These are phyloP conservation scores for Taphrina wiesneri DNA, from an alignment of 1,139 yeast species.

Conservation along the genomic window DNA sequence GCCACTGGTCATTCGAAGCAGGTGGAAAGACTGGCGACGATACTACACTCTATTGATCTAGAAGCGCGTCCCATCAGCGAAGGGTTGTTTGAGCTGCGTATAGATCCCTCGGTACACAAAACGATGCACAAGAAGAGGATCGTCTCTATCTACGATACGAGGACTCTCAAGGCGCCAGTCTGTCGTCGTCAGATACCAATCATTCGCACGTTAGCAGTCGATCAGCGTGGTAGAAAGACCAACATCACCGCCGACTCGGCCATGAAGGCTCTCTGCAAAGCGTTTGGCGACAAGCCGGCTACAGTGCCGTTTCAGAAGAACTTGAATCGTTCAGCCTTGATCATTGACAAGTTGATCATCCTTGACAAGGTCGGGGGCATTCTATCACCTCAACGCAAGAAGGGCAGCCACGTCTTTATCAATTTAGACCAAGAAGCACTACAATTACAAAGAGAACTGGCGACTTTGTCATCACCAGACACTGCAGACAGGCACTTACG, in stretches of 20 bases:
- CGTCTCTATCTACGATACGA: slow-evolving; percentile 36
- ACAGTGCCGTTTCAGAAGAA: background rate
- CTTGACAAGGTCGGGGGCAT: slow-evolving; percentile 85
- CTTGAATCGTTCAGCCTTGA: slow-evolving; percentile 33
- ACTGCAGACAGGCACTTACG: slow-evolving; percentile 53
- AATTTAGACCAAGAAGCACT: slow-evolving; percentile 80
- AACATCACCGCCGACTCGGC: slow-evolving; percentile 48
- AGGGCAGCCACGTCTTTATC: slow-evolving; percentile 81
- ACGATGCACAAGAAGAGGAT: slow-evolving; percentile 41
- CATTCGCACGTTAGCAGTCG: slow-evolving; percentile 41
- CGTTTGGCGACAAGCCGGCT: slow-evolving; percentile 40
- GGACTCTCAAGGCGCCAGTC: slow-evolving; percentile 28
- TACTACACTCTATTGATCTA: slow-evolving; percentile 37
- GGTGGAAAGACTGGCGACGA: slow-evolving; percentile 33
- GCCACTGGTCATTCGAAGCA: slow-evolving; percentile 33
- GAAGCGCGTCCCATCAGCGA: slow-evolving; percentile 40
- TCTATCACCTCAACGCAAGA: slow-evolving; percentile 74
- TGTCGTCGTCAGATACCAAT: slow-evolving; percentile 26
- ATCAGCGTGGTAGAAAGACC: slow-evolving; percentile 49
- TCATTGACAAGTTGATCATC: slow-evolving; percentile 74
- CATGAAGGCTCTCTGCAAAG: slow-evolving; percentile 45
- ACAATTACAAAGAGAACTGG: slow-evolving; percentile 62
- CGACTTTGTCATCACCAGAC: slow-evolving; percentile 47
- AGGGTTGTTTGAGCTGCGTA: slow-evolving; percentile 27
- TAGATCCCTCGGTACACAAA: background rate